Evolutionary conservation across 306 rosid species (phyloP), one percentile per base, ranked within the genome.

Genomic region (Cajanus cajan): DNA sequence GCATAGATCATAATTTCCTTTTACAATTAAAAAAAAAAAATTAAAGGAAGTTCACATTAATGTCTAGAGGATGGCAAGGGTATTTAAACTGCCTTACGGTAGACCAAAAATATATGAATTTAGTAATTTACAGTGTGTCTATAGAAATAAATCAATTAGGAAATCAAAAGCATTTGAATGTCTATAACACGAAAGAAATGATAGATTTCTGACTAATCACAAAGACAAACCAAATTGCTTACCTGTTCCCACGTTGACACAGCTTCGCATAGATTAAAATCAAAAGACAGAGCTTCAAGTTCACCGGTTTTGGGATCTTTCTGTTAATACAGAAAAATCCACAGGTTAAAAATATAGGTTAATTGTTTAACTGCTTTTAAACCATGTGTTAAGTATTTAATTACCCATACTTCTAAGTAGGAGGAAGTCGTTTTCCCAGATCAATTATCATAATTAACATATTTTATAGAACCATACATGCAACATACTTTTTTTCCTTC

Each of bases 161-260:
- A 73, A 54, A 47, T 37, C 77, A n/a, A 14, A 74, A 68, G 62
- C 85, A 73, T 48, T 4, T 36, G 33, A 16, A 67, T 66, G 34
- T 28, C 31, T 73, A 73, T 54, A n/a, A 19, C 66, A 25, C 19
- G 68, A 19, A 61, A 66, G 21, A 51, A 44, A 62, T 28, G 34
- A 34, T 40, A 63, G 22, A 74, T 51, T 55, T 71, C 44, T 11
- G 13, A 47, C 71, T 13, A 71, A 50, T 75, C 64, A 73, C 14
- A 18, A 48, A n/a, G 39, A 74, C 28, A 71, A 24, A 52, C 72
- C 44, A 47, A 52, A 64, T 33, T 24, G 80, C 88, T 73, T 68
- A 89, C 99, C 88, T 89, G 99, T 87, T 96, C 99, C 99, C 99
- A 96, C 16, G 96, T 93, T 77, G 96, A 94, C 80, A 93, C 92